These are phyloP conservation scores for Talaromyces sp. DNA, from an alignment of 2,329 filamentous ascomycete species.

Conservation along the genomic window DNA sequence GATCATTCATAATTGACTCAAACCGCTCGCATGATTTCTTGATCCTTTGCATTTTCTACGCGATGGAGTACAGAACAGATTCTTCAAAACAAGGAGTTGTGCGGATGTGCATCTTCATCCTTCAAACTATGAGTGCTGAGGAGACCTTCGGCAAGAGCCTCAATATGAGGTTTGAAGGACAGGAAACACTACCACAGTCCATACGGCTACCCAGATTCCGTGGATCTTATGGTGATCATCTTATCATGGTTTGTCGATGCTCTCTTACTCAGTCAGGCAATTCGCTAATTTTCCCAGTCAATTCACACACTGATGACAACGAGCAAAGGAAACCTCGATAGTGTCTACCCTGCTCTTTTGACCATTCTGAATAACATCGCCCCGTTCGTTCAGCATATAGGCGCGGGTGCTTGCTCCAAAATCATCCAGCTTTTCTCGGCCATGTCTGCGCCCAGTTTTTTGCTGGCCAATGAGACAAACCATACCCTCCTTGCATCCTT, in stretches of 20 bases:
- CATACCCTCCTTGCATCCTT: constrained; percentile 78
- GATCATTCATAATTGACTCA: constrained; percentile 95
- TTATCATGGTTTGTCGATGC: constrained; percentile 68
- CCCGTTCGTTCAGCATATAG: constrained; percentile 78
- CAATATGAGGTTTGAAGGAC: constrained; percentile 84
- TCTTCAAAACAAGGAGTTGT: constrained; percentile 87
- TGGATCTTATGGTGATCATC: constrained; percentile 89
- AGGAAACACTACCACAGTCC: constrained; percentile 79
- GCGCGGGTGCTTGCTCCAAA: constrained; percentile 73
- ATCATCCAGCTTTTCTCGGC: constrained; percentile 85
- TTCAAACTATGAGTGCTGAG: constrained; percentile 94
- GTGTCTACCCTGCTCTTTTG: constrained; percentile 87
- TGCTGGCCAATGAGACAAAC: constrained; percentile 90
- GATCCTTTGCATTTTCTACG: constrained; percentile 87
- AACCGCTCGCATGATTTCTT: constrained; percentile 92
- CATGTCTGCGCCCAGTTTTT: constrained; percentile 90
- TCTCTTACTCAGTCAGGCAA: neutral
- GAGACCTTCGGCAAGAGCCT: constrained; percentile 85
- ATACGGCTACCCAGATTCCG: constrained; percentile 83
- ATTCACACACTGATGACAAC: constrained; percentile 90
- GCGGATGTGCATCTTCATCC: constrained; percentile 94
- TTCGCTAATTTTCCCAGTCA: constrained; percentile 59
- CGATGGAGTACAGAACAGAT: constrained; percentile 84
- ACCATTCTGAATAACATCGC: constrained; percentile 94
- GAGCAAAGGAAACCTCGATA: constrained; percentile 85